phyloP scores from a whole-genome alignment of 2,329 filamentous ascomycete genomes.

The Fulvia fulva region DNA sequence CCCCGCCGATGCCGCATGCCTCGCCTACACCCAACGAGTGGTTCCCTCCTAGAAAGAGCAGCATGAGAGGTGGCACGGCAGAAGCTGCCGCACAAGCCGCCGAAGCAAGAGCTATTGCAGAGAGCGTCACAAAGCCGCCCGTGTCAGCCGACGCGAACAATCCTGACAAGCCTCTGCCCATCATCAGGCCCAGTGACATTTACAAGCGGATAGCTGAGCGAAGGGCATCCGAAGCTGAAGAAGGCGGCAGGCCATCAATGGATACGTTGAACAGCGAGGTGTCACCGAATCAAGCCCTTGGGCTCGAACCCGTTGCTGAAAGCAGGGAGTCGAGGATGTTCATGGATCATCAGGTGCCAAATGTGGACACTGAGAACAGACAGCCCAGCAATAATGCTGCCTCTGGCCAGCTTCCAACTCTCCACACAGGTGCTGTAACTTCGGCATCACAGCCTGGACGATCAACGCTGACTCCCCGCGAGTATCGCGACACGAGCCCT shows the following conservation, averaged over 20 bases:
- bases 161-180: constrained; percentile 53
- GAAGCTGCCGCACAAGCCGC: constrained; percentile 14
- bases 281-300: constrained; percentile 25
- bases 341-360: constrained; percentile 7
- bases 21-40: constrained; percentile 36
- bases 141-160: constrained; percentile 20
- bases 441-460: not conserved
- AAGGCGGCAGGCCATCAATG: constrained; percentile 55
- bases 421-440: not conserved
- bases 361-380: not conserved
- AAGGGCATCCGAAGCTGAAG: constrained; percentile 47
- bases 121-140: constrained; percentile 18
- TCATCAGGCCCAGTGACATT: constrained; percentile 72
- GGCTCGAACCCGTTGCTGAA: constrained; percentile 23
- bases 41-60: constrained; percentile 61
- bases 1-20: constrained; percentile 34
- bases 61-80: constrained; percentile 49
- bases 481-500: constrained; percentile 17
- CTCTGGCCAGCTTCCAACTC: not conserved
- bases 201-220: constrained; percentile 68
- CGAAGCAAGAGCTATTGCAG: constrained; percentile 17
- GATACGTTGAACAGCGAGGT: constrained; percentile 42
- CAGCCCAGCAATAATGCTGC: not conserved
- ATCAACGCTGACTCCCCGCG: not conserved
- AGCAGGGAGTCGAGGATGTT: constrained; percentile 20